Base-by-base conservation (phyloP, 2,329 filamentous ascomycete genomes). In the Fusarium sp. region DNA sequence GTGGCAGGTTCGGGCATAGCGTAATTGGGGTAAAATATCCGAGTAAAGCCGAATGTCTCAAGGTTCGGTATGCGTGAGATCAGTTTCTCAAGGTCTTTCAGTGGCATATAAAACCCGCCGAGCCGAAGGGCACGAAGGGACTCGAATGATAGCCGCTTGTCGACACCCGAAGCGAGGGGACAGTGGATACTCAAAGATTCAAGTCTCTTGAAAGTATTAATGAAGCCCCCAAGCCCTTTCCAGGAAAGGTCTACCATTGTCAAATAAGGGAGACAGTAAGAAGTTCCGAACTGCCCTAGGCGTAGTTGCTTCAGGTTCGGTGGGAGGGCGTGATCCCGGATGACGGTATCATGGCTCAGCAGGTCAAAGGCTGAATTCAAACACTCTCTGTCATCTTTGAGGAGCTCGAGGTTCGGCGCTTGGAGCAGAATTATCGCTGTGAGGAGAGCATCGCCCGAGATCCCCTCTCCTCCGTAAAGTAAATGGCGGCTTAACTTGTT, bases 361-460 rank as follows among this genome's bases (percentile, higher is more conserved):
- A 27, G 2, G 14, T 49, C 8, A 27, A 49, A 20, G 11, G 31
- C 31, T 33, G 31, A 33, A 14, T 6, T 12, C 5, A 12, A 33
- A 33, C 31, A 4, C 31, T 14, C 31, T 33, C 11, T 33, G 12
- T 4, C 3, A 29, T 49, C 44, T 6, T 49, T 24, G 7, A 55
- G 29, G 4, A 2, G n/a, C 29, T 55, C 29, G 12, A 55, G 20
- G 22, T 22, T 31, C 12, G 29, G 27, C n/a, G 51, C 29, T 16
- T 55, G 29, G 29, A 35, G 29, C 17, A 55, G 31, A 35, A 55
- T 55, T n/a, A 55, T 14, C 20, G 31, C 5, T 10, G n/a, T 2
- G 1, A 49, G 44, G 5, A 27, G 10, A n/a, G 5, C 2, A 6
- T 16, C 14, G n/a, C 14, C 5, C 2, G 2, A 2, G 2, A 31